Evolutionary conservation across 225 moss, liverwort and hornwort genomes (phyloP).

Genomic region (Pseudoscleropodium purum): DNA sequence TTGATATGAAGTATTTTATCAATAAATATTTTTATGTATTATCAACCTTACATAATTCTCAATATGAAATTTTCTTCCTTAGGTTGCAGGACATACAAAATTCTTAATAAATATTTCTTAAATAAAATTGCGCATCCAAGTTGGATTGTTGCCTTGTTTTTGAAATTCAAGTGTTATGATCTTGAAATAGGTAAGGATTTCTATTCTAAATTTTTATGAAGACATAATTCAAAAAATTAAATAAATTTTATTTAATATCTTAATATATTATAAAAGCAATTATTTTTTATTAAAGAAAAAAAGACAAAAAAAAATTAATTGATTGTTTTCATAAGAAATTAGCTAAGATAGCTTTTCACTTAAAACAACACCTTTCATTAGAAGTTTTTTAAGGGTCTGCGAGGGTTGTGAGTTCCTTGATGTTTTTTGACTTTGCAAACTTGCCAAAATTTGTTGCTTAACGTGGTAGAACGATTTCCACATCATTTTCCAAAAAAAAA

Average conservation of each 20-base stretch:
- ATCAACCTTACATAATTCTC: neutral
- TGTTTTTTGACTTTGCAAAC: too few species aligned
- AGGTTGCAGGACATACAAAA: accelerated
- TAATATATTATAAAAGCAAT: too few species aligned
- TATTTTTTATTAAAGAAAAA: too few species aligned
- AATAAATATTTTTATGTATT: neutral
- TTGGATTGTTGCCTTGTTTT: neutral
- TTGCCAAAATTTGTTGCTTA: too few species aligned
- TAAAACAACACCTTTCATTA: too few species aligned
- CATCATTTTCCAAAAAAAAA: too few species aligned
- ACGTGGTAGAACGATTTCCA: too few species aligned
- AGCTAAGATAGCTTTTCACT: neutral
- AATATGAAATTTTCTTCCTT: neutral
- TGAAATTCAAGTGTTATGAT: neutral
- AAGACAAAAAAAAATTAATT: neutral
- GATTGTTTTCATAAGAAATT: accelerated
- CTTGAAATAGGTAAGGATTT: neutral
- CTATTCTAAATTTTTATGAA: accelerated
- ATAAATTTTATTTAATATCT: too few species aligned
- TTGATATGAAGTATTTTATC: neutral
- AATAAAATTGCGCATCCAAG: neutral
- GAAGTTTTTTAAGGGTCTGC: too few species aligned
- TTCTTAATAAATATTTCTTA: neutral
- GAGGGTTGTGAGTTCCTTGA: too few species aligned
- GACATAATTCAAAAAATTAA: neutral